phyloP scores from a whole-genome alignment of 2,329 filamentous ascomycete genomes.

The Fusarium kyushuense region DNA sequence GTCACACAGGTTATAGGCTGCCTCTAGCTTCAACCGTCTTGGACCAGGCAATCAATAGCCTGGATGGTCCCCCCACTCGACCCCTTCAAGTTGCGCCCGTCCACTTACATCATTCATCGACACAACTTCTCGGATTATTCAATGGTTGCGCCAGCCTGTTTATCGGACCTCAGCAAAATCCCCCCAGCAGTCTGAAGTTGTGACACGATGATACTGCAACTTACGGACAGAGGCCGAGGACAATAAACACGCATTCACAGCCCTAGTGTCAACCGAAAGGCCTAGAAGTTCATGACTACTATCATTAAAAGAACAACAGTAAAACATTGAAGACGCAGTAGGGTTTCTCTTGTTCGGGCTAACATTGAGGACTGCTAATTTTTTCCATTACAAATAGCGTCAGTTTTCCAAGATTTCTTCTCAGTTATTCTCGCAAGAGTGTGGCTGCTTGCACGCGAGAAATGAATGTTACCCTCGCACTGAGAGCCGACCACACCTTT shows the following conservation, averaged over 20 bases:
- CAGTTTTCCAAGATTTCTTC: slow-evolving; percentile 19
- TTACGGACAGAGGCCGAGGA: slow-evolving; percentile 25
- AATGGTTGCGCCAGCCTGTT: slow-evolving; percentile 22
- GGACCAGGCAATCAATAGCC: slow-evolving; percentile 21
- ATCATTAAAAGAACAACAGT: neutral
- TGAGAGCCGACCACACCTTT: slow-evolving; percentile 28
- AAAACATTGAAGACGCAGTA: neutral
- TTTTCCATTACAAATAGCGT: slow-evolving; percentile 8
- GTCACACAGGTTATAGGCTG: slow-evolving; percentile 34
- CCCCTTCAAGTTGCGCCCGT: slow-evolving; percentile 40
- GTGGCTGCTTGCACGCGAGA: slow-evolving; percentile 26
- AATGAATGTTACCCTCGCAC: slow-evolving; percentile 39
- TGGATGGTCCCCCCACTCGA: slow-evolving; percentile 41
- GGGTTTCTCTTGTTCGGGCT: neutral
- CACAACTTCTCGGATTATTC: slow-evolving; percentile 33
- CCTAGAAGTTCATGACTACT: neutral
- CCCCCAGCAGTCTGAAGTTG: slow-evolving; percentile 26
- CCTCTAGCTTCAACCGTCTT: slow-evolving; percentile 19
- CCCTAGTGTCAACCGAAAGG: slow-evolving; percentile 16
- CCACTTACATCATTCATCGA: slow-evolving; percentile 49
- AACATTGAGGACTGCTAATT: neutral
- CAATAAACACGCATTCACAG: slow-evolving; percentile 7
- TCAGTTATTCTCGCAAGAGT: slow-evolving; percentile 9
- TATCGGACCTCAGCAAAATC: slow-evolving; percentile 19
- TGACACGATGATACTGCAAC: slow-evolving; percentile 23